phyloP scores from a whole-genome alignment of 805 yeast species.

The Metschnikowia hibisci region DNA sequence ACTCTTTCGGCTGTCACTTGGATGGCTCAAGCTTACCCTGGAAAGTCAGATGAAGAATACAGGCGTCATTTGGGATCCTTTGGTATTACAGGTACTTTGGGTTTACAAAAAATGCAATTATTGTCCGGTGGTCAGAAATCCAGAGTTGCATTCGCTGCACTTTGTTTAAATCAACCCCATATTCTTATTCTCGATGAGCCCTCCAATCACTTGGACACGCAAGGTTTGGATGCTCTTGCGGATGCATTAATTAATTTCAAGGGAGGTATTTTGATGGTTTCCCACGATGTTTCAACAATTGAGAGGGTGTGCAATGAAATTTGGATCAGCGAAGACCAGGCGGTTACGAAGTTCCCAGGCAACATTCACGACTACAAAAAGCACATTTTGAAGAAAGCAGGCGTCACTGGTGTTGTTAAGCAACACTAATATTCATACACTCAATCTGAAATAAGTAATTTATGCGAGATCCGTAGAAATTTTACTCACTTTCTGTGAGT shows the following conservation, averaged over 20 bases:
- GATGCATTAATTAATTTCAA: constrained; percentile 83
- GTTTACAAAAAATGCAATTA: constrained; percentile 83
- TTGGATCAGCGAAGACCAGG: constrained; percentile 90
- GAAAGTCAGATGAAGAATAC: constrained; percentile 93
- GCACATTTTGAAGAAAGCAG: constrained; percentile 75
- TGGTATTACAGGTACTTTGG: constrained; percentile 93
- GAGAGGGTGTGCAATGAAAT: constrained; percentile 86
- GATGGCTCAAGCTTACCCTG: constrained; percentile 88
- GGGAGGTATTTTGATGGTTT: constrained; percentile 97
- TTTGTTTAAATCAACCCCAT: constrained; percentile 88
- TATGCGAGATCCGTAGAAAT: too few relatives aligned
- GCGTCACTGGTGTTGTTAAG: constrained; percentile 85
- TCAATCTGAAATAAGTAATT: neutral
- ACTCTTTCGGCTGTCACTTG: constrained; percentile 83
- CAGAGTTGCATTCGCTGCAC: constrained; percentile 95
- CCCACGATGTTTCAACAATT: constrained; percentile 93
- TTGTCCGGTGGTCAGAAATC: constrained; percentile 98
- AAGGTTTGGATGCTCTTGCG: constrained; percentile 93
- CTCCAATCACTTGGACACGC: constrained; percentile 96
- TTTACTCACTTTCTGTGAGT: too few relatives aligned
- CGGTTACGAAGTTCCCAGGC: constrained; percentile 76
- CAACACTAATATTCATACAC: constrained; percentile 44
- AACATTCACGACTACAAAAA: constrained; percentile 84
- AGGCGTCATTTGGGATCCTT: constrained; percentile 95
- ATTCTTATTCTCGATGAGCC: constrained; percentile 94